Evolutionary conservation across 768 basidiomycete species (phyloP), one percentile per base, ranked within the genome.

Genomic region (Amanita jacksonii): DNA sequence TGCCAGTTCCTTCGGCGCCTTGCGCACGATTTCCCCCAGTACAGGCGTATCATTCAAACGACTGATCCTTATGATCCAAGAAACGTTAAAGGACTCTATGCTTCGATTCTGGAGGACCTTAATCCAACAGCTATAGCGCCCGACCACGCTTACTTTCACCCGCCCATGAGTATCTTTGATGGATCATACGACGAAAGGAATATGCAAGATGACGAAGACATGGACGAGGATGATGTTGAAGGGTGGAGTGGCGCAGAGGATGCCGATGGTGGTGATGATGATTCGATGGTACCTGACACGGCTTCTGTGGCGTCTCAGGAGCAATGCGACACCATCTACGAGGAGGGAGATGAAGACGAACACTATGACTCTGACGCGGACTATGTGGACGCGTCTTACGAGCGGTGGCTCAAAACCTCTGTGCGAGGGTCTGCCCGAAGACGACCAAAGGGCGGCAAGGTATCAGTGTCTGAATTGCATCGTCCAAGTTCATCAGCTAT

Each of bases 101-200:
- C 13, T 31, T 13, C 19, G 12, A 34, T 28, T 28, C 12, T 28
- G 27, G 27, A 28, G 6, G 6, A 28, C 27, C 27, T 6, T 28
- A n/a, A n/a, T n/a, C n/a, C n/a, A n/a, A n/a, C n/a, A n/a, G n/a
- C n/a, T n/a, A n/a, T n/a, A n/a, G n/a, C n/a, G n/a, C n/a, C n/a
- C n/a, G n/a, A n/a, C n/a, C n/a, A n/a, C n/a, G n/a, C n/a, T n/a
- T n/a, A n/a, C n/a, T n/a, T n/a, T n/a, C n/a, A n/a, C n/a, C n/a
- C n/a, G n/a, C n/a, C 16, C 7, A 12, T 16, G 15, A 42, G 30
- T 31, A 20, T 42, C 20, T 33, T 42, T n/a, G 18, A 7, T 7
- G 40, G 40, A 41, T 32, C 32, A 8, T 42, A 42, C 19, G 41
- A 42, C n/a, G 41, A 42, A 20, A 28, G 28, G n/a, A 16, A 31